Conservation (phyloP, 2,329 filamentous ascomycete genomes). For the Mycosphaerella sp. region DNA sequence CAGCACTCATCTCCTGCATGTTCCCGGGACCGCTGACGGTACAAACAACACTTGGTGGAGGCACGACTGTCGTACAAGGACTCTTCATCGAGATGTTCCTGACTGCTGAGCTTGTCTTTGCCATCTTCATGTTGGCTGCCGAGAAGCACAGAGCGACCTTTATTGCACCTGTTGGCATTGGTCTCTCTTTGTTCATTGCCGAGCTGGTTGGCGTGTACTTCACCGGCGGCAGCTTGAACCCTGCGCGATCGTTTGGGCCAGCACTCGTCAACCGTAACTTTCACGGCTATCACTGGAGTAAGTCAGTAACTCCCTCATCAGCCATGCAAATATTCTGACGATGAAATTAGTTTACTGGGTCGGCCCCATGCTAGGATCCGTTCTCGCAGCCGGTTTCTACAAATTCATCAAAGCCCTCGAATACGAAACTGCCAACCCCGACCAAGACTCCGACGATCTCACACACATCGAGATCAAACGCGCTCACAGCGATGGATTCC, state of each 20-base stretch:
- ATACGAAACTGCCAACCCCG: constrained; percentile 32
- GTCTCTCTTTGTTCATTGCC: constrained; percentile 40
- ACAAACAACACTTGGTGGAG: constrained; percentile 29
- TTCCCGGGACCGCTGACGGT: constrained; percentile 36
- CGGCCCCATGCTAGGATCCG: constrained; percentile 28
- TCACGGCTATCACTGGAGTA: constrained; percentile 30
- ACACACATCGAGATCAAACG: constrained; percentile 1
- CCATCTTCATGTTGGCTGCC: constrained; percentile 32
- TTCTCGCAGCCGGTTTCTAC: constrained; percentile 30
- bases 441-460: constrained; percentile 7
- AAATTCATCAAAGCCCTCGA: constrained; percentile 31
- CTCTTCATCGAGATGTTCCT: constrained; percentile 37
- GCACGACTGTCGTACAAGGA: constrained; percentile 34
- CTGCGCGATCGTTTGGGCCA: constrained; percentile 32
- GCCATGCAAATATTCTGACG: background rate
- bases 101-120: constrained; percentile 37
- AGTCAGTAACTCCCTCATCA: background rate
- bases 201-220: constrained; percentile 37
- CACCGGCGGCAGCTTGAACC: constrained; percentile 32
- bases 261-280: constrained; percentile 28
- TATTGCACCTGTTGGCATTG: constrained; percentile 46
- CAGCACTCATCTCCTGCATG: constrained; percentile 31
- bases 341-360: constrained; percentile 20
- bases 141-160: constrained; percentile 39
- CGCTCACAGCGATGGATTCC: background rate